Evolutionary conservation across 768 basidiomycete species (phyloP).

Genomic region (Suillus tomentosus): DNA sequence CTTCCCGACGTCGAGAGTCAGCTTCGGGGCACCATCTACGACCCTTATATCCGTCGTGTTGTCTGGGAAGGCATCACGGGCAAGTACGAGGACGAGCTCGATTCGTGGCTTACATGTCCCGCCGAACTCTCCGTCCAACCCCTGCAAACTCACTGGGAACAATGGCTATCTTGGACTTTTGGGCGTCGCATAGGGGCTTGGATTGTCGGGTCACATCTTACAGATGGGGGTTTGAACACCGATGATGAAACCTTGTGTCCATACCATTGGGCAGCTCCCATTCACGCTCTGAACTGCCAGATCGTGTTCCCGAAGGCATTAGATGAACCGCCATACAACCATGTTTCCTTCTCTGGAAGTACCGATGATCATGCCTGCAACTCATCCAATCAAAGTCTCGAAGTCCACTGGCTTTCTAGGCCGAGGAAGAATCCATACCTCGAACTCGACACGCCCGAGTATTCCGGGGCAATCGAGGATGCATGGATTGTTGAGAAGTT

Average conservation of each 20-base stretch:
- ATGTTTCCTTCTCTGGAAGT: conserved; percentile 21
- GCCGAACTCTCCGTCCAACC: conserved; percentile 16
- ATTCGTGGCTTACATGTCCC: conserved; percentile 73
- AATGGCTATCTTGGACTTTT: conserved; percentile 22
- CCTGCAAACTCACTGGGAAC: conserved; percentile 31
- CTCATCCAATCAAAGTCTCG: neutral
- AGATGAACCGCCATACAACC: conserved; percentile 48
- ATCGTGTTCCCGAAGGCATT: conserved; percentile 78
- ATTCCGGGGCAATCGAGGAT: conserved; percentile 67
- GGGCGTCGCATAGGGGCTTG: conserved; percentile 14
- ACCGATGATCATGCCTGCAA: conserved; percentile 7
- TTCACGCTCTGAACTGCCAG: conserved; percentile 80
- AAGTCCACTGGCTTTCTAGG: neutral
- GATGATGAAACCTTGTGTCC: conserved; percentile 74
- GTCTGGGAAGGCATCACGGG: conserved; percentile 81
- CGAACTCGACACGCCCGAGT: conserved; percentile 82
- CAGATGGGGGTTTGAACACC: conserved; percentile 32
- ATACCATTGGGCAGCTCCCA: conserved; percentile 71
- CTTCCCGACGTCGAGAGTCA: conserved; percentile 62
- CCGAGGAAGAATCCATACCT: conserved; percentile 41
- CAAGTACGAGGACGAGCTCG: conserved; percentile 62
- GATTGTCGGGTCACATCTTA: conserved; percentile 15
- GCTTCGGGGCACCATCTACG: conserved; percentile 81
- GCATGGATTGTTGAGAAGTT: conserved; percentile 78
- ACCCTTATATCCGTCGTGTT: conserved; percentile 83